Evolutionary conservation across 106 monocot species (phyloP).

Genomic region (Acorus calamus): DNA sequence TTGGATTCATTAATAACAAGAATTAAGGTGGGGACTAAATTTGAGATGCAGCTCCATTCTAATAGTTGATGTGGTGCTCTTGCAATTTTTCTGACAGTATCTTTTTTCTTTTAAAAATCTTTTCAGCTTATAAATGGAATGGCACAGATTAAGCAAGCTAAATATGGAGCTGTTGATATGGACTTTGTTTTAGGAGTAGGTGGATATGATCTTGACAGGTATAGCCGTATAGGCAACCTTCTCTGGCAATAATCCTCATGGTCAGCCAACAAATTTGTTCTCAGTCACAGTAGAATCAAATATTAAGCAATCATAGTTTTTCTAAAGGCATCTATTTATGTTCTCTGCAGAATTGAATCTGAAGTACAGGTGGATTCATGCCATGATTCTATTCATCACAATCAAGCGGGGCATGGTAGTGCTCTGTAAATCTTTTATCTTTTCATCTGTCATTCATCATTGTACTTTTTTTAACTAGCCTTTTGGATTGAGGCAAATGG

Average conservation of each 20-base stretch:
- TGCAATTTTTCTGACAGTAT: background rate
- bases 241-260: too few relatives aligned
- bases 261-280: too few relatives aligned
- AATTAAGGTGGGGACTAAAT: slow-evolving; percentile 42
- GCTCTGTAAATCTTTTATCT: background rate
- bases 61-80: background rate
- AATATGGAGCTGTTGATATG: slow-evolving; percentile 86
- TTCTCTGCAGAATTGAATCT: slow-evolving; percentile 59
- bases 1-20: slow-evolving; percentile 43
- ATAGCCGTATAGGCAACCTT: too few relatives aligned
- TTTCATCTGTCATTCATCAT: background rate
- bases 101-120: slow-evolving; percentile 11
- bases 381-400: slow-evolving; percentile 22
- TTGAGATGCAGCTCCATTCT: background rate
- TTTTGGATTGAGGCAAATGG: too few relatives aligned
- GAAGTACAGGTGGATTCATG: slow-evolving; percentile 39
- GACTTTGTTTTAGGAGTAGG: slow-evolving; percentile 94
- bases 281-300: too few relatives aligned
- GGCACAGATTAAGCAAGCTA: slow-evolving; percentile 65
- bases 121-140: slow-evolving; percentile 82
- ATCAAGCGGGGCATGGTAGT: slow-evolving; percentile 56
- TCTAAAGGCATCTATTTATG: background rate
- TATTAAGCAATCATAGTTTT: background rate
- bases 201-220: slow-evolving; percentile 96
- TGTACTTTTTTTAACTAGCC: too few relatives aligned